Conservation (phyloP, 805 yeast species). For the Hanseniaspora jakobsenii region DNA sequence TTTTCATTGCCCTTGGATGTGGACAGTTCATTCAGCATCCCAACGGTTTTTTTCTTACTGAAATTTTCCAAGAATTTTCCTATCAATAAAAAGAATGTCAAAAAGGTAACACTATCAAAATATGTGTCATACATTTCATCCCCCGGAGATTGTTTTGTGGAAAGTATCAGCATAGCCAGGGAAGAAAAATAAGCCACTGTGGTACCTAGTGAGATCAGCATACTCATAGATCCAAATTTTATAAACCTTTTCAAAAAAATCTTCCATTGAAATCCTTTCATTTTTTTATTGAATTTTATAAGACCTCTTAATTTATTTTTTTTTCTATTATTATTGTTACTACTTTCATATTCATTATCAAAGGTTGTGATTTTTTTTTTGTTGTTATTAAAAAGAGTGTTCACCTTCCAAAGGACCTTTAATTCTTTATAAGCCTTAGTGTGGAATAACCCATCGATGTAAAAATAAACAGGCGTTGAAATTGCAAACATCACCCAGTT, state of each 20-base stretch:
- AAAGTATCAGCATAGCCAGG: slow-evolving; percentile 39
- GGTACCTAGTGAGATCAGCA: slow-evolving; percentile 63
- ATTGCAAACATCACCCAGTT: slow-evolving; percentile 55
- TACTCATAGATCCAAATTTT: slow-evolving; percentile 66
- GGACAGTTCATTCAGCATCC: slow-evolving; percentile 45
- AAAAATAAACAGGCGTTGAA: slow-evolving; percentile 63
- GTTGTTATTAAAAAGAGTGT: slow-evolving; percentile 16
- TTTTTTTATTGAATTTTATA: too few relatives aligned
- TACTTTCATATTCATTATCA: too few relatives aligned
- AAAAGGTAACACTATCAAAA: slow-evolving; percentile 68
- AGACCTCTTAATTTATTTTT: too few relatives aligned
- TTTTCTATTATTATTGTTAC: too few relatives aligned
- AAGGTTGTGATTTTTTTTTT: too few relatives aligned
- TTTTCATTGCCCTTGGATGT: slow-evolving; percentile 27
- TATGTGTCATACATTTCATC: slow-evolving; percentile 44
- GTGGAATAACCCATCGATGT: slow-evolving; percentile 64
- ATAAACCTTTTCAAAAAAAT: slow-evolving; percentile 36
- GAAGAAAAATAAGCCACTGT: slow-evolving; percentile 60
- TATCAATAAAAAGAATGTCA: slow-evolving; percentile 56
- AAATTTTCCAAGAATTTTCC: slow-evolving; percentile 59
- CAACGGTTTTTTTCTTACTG: slow-evolving; percentile 56
- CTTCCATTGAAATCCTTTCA: slow-evolving; percentile 9
- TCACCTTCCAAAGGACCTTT: slow-evolving; percentile 38
- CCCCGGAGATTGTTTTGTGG: slow-evolving; percentile 28
- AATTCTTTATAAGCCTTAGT: slow-evolving; percentile 52